Evolutionary conservation across 2,329 filamentous ascomycete species (phyloP), one percentile per base, ranked within the genome.

Genomic region (Hymenoscyphus occultus): DNA sequence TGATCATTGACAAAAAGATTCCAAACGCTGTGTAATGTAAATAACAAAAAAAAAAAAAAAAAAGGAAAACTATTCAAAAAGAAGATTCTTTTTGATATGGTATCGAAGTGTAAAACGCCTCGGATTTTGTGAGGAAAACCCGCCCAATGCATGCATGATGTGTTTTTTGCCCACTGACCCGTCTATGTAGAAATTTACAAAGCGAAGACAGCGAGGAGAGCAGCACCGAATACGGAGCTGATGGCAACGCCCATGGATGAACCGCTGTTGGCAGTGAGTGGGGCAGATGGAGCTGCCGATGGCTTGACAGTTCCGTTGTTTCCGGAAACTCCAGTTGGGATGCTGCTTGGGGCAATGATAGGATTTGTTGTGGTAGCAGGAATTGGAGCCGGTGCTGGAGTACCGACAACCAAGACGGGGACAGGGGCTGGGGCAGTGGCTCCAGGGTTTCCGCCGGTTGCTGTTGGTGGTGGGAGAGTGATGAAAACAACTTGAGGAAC

Each of bases 401-500:
- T 78, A 35, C 80, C 76, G 48, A 81, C 72, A 45, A 71, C 66
- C 9, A 69, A 64, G 13, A 32, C 60, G 10, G 59, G 61, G 3
- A 40, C 32, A 19, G 61, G 54, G 12, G 54, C 40, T n/a, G 61
- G 63, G 14, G 64, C 56, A 10, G 64, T 58, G 12, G 62, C 59
- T 10, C 65, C 64, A 6, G 68, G 54, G 6, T 64, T 40, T 9
- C 66, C 65, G 40, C 14, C 12, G 16, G 35, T 16, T 31, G 39
- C 12, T 16, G 65, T 63, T 39, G 65, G 40, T 31, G 58, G 10
- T n/a, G 65, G 64, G 32, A 64, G 45, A 40, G 73, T 76, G 16
- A 68, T 65, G 78, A 86, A 81, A 73, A 74, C 79, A 62, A 86
- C 80, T 76, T 83, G 76, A 56, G 84, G 84, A 32, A 86, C 80